Evolutionary conservation across 1,284 basidiomycete species (phyloP).

Genomic region (Cryptococcus sp.): DNA sequence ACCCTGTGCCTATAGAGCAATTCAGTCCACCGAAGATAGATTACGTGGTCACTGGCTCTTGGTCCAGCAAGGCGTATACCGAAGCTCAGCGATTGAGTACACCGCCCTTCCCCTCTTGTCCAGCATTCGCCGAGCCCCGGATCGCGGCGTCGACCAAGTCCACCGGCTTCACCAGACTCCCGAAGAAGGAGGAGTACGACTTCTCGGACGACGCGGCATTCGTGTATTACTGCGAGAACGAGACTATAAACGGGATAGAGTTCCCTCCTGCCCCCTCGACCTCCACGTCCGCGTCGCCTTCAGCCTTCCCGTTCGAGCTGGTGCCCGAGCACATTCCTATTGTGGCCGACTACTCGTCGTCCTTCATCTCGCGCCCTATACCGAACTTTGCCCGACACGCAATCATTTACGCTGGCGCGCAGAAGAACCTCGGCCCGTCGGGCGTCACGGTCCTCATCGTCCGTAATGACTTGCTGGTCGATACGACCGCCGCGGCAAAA

Average conservation of each 20-base stretch:
- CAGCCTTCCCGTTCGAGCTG: constrained; percentile 81
- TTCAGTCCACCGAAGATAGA: constrained; percentile 61
- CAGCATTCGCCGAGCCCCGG: constrained; percentile 60
- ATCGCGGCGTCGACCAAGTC: constrained; percentile 68
- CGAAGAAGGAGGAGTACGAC: constrained; percentile 69
- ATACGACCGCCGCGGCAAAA: constrained; percentile 74
- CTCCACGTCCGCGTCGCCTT: constrained; percentile 69
- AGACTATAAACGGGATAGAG: constrained; percentile 96
- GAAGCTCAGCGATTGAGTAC: constrained; percentile 70
- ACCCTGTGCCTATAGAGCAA: constrained; percentile 51
- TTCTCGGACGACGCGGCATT: constrained; percentile 77
- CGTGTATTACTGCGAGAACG: constrained; percentile 99
- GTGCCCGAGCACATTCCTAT: constrained; percentile 73
- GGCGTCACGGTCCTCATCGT: constrained; percentile 93
- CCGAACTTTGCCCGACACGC: constrained; percentile 83
- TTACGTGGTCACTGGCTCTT: constrained; percentile 87
- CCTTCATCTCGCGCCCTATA: constrained; percentile 96
- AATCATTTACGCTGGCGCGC: constrained; percentile 95
- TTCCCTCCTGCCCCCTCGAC: constrained; percentile 64
- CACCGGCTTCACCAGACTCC: constrained; percentile 78
- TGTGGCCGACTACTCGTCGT: constrained; percentile 94
- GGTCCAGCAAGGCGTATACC: constrained; percentile 81
- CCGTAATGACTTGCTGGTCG: constrained; percentile 85
- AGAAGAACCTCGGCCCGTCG: constrained; percentile 97
- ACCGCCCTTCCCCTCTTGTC: constrained; percentile 44